Base-by-base conservation (phyloP, 306 rosid species). In the Castanea sativa region DNA sequence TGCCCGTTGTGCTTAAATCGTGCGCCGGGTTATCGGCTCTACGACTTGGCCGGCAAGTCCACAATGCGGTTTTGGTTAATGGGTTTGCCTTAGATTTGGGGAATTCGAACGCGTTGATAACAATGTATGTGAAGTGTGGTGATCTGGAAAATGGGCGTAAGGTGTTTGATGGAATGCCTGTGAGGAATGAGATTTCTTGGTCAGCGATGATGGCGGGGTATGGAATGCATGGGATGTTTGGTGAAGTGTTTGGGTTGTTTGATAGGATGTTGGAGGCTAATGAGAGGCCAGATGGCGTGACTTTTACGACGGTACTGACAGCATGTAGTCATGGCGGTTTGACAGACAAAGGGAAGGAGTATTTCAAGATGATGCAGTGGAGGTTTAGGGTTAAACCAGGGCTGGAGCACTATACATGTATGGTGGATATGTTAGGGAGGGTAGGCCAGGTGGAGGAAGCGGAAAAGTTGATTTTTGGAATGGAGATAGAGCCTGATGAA, bases 341-440 rank as follows among this genome's bases (percentile, higher is more conserved):
- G 70, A 38, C 78, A 19, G 92, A 89, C 10, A 84, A 79, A 75
- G 97, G 91, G 59, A 85, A 23, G 43, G 87, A 81, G 59, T 83
- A 80, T 76, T 89, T 92, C 81, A 76, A 86, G 84, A 82, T 81
- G 91, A 92, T 92, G 94, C 74, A 79, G 51, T 58, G 6, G 63
- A 74, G 74, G 78, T 91, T 88, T 53, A 88, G 88, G 23, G 68
- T 82, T 76, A 88, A 73, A 65, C 93, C 94, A 4, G 75, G 81
- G 19, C 10, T 86, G 79, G 82, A 80, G 43, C 93, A 92, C 83
- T 91, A 86, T 81, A 91, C 94, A 0, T 92, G 91, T 69, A 89
- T 92, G 94, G 96, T 92, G 79, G 96, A 92, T 83, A 82, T 92
- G 91, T 82, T 92, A 32, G 97, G 97, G 41, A 88, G 94, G 79